Evolutionary conservation across 371 early-diverging fungal genomes (phyloP).

Genomic region (Syncephalastrum racemosum): DNA sequence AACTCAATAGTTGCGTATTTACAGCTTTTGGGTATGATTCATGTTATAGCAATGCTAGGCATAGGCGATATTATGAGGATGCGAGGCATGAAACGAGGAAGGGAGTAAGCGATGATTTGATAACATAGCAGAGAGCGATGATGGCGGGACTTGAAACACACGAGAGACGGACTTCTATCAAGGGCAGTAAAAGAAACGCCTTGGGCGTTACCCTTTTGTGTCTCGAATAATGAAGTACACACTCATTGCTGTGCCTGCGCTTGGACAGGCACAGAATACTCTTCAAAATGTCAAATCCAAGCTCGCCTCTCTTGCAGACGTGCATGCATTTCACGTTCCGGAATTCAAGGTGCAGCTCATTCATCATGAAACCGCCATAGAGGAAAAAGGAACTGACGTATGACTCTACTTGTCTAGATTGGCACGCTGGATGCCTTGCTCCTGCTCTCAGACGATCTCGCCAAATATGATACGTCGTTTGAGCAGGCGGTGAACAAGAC

Average conservation of each 20-base stretch:
- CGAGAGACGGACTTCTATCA: too few species aligned
- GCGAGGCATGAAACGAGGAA: too few species aligned
- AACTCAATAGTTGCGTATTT: too few species aligned
- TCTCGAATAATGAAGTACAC: conserved; percentile 37
- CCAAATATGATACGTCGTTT: conserved; percentile 75
- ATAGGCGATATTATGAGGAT: too few species aligned
- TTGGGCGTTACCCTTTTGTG: not conserved
- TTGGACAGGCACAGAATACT: conserved; percentile 43
- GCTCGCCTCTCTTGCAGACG: conserved; percentile 38
- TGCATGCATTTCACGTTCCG: conserved; percentile 38
- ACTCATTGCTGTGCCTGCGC: conserved; percentile 49
- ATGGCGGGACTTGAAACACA: too few species aligned
- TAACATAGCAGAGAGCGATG: too few species aligned
- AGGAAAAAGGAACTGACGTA: not conserved
- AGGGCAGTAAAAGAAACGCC: too few species aligned
- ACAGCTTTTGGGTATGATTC: too few species aligned
- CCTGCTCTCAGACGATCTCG: conserved; percentile 88
- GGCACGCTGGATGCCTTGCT: conserved; percentile 92
- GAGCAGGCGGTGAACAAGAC: conserved; percentile 77
- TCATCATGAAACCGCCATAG: not conserved
- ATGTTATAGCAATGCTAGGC: too few species aligned
- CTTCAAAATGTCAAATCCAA: conserved; percentile 44
- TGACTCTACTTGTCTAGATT: conserved; percentile 62
- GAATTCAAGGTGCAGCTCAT: conserved; percentile 52
- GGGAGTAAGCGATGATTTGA: too few species aligned